Evolutionary conservation across 2,329 filamentous ascomycete genomes (phyloP).

Genomic region (Aspergillus ochraceus): DNA sequence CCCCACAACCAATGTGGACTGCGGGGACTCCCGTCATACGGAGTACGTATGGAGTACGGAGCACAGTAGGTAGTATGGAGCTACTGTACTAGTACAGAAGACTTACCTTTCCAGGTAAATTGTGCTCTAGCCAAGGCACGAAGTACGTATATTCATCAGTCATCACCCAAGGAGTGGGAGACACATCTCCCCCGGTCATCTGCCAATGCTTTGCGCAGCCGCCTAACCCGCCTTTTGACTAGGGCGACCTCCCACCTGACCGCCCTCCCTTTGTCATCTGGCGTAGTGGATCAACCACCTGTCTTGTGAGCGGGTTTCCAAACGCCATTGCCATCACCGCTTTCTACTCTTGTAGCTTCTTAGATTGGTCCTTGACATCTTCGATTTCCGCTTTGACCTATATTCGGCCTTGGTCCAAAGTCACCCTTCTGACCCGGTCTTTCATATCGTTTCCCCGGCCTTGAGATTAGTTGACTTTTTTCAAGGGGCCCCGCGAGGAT

Average conservation of each 20-base stretch:
- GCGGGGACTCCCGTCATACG: too few species aligned
- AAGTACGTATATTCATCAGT: too few species aligned
- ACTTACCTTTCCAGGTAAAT: too few species aligned
- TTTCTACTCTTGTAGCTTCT: conserved; percentile 13
- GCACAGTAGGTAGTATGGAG: too few species aligned
- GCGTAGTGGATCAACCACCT: conserved; percentile 16
- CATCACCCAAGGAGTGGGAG: neutral
- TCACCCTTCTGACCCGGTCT: conserved; percentile 8
- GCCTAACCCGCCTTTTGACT: conserved; percentile 5
- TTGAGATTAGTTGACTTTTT: conserved; percentile 6
- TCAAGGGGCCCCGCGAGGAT: conserved; percentile 11
- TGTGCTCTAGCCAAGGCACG: too few species aligned
- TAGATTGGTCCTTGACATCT: neutral
- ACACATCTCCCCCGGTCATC: neutral
- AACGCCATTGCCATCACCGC: conserved; percentile 12
- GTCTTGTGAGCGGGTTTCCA: conserved; percentile 21
- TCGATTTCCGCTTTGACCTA: conserved; percentile 7
- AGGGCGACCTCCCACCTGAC: conserved; percentile 14
- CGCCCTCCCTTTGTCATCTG: conserved; percentile 20
- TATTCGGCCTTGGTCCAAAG: neutral
- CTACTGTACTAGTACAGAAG: too few species aligned
- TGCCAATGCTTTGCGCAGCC: conserved; percentile 4
- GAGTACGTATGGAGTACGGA: too few species aligned
- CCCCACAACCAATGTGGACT: too few species aligned
- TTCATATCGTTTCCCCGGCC: conserved; percentile 6